Conservation (phyloP, 108 stramenopile species). For the Epithemia pelagica region DNA sequence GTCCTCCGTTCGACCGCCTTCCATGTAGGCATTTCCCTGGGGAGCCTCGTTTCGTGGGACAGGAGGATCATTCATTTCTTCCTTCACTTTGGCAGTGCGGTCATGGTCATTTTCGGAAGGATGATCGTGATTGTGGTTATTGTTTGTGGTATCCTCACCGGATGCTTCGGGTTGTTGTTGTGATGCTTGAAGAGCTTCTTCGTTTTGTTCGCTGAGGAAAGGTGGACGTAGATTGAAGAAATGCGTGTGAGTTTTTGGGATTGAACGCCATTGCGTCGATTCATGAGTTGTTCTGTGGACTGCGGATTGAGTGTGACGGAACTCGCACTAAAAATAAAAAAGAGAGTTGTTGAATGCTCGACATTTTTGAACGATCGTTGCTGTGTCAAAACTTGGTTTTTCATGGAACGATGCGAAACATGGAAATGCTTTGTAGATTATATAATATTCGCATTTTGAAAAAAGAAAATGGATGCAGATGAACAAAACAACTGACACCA, state of each 20-base stretch:
- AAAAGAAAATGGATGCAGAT: slow-evolving; percentile 1
- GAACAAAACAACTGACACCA: neutral
- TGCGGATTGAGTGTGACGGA: too few species aligned
- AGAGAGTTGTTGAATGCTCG: neutral
- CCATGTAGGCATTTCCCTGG: neutral
- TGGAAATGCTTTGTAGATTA: too few species aligned
- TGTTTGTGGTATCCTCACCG: neutral
- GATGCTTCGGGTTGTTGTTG: neutral
- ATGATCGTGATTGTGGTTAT: neutral
- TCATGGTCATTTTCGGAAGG: neutral
- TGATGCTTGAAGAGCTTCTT: neutral
- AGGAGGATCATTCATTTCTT: neutral
- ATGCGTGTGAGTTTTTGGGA: neutral
- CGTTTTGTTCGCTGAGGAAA: neutral
- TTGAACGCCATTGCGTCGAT: neutral
- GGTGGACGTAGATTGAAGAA: neutral
- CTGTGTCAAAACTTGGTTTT: too few species aligned
- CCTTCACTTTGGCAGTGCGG: neutral
- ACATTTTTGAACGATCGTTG: neutral
- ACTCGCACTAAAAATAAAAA: too few species aligned
- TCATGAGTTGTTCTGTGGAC: too few species aligned
- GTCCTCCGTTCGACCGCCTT: neutral
- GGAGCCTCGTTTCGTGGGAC: neutral
- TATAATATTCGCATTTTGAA: too few species aligned
- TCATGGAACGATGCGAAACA: neutral